These are phyloP conservation scores for Psilocybe azurescens DNA, from an alignment of 768 basidiomycete genomes.

Conservation along the genomic window DNA sequence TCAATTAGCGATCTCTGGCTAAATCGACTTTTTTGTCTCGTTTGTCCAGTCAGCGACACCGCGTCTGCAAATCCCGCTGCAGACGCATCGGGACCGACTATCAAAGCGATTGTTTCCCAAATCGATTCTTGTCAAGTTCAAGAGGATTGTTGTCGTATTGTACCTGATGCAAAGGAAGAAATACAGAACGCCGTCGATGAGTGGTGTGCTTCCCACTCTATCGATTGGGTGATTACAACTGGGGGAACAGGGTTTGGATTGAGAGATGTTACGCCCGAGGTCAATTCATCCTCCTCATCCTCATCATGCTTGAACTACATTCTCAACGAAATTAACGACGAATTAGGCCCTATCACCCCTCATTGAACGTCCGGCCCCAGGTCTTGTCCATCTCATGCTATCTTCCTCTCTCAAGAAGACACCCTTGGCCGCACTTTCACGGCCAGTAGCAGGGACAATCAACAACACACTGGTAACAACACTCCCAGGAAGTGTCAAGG, in stretches of 20 bases:
- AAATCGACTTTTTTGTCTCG: too few species aligned
- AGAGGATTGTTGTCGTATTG: conserved; percentile 46
- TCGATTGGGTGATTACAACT: conserved; percentile 82
- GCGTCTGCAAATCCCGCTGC: conserved; percentile 50
- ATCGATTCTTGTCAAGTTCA: conserved; percentile 17
- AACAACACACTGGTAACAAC: conserved; percentile 73
- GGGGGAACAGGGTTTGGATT: conserved; percentile 90
- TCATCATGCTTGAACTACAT: too few species aligned
- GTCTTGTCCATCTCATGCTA: conserved; percentile 77
- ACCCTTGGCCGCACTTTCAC: conserved; percentile 79
- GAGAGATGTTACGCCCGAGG: conserved; percentile 86
- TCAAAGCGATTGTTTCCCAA: conserved; percentile 52
- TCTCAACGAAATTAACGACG: too few species aligned
- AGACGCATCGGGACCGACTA: conserved; percentile 72
- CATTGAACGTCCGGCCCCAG: conserved; percentile 70
- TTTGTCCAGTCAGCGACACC: conserved; percentile 70
- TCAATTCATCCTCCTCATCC: conserved; percentile 27
- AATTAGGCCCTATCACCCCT: conserved; percentile 62
- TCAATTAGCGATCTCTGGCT: too few species aligned
- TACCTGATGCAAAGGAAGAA: conserved; percentile 65
- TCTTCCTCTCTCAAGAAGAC: conserved; percentile 74
- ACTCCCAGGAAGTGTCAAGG: conserved; percentile 86
- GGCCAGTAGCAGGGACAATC: conserved; percentile 81
- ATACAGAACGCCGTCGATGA: conserved; percentile 55
- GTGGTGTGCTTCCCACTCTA: conserved; percentile 48